Conservation (phyloP, 352 stramenopile species). For the Pythium pyrilobum region DNA sequence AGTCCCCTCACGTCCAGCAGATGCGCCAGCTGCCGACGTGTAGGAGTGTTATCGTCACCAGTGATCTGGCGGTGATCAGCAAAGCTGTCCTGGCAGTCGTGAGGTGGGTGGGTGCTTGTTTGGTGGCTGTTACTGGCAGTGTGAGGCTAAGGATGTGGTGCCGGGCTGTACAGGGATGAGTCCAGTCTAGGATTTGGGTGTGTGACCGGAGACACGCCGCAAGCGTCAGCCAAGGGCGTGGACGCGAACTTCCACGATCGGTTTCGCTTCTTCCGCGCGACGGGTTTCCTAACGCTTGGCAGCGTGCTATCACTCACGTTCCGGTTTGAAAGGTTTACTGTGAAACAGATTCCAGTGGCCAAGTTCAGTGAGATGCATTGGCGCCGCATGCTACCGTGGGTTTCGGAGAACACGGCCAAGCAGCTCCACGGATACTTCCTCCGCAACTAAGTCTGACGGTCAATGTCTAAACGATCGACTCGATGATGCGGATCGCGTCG, state of each 20-base stretch:
- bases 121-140: neutral
- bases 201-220: neutral
- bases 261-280: slow-evolving; percentile 52
- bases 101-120: slow-evolving; percentile 2
- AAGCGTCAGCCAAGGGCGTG: slow-evolving; percentile 11
- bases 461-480: slow-evolving; percentile 8
- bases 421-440: slow-evolving; percentile 43
- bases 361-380: slow-evolving; percentile 87
- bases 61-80: slow-evolving; percentile 2
- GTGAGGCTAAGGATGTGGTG: neutral
- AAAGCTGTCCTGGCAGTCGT: slow-evolving; percentile 1
- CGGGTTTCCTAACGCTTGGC: slow-evolving; percentile 43
- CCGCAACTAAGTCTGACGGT: slow-evolving; percentile 9
- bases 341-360: slow-evolving; percentile 51
- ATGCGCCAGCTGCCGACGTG: slow-evolving; percentile 6
- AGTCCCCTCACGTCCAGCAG: neutral
- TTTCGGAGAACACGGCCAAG: slow-evolving; percentile 49
- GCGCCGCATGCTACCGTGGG: slow-evolving; percentile 80
- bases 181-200: neutral
- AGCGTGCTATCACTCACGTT: slow-evolving; percentile 72
- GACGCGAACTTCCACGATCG: slow-evolving; percentile 49
- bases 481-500: slow-evolving; percentile 78
- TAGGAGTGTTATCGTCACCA: slow-evolving; percentile 8
- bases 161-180: neutral
- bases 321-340: slow-evolving; percentile 65